Conservation (phyloP, 2,329 filamentous ascomycete species). For the Chaetomium sp. region DNA sequence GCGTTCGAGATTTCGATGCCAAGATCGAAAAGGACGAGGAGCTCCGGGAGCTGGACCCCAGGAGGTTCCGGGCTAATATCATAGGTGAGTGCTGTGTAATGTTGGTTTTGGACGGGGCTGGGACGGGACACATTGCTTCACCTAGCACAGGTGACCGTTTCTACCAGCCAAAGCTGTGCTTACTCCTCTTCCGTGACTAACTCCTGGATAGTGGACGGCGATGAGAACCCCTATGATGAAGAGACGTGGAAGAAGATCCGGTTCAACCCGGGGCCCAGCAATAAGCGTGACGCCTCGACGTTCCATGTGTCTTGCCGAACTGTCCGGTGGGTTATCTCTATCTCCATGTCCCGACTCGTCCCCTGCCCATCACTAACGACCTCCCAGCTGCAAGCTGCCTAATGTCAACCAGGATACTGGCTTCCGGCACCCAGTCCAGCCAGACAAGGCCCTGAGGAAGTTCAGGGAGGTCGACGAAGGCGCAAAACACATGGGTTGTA, state of each 20-base stretch:
- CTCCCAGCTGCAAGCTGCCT: constrained; percentile 63
- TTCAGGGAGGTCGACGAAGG: constrained; percentile 64
- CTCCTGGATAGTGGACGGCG: constrained; percentile 28
- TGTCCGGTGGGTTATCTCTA: constrained; percentile 51
- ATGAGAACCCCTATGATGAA: constrained; percentile 60
- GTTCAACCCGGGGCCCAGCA: constrained; percentile 52
- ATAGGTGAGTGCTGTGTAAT: constrained; percentile 51
- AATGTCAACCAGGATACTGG: constrained; percentile 68
- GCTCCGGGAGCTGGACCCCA: constrained; percentile 57
- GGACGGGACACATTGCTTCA: background rate
- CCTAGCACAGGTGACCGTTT: background rate
- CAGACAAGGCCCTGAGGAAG: constrained; percentile 60
- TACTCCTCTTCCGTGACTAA: constrained; percentile 18
- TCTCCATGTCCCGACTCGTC: background rate
- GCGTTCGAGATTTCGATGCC: constrained; percentile 61
- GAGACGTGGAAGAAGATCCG: constrained; percentile 67
- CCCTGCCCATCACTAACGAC: background rate
- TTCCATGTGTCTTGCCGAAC: constrained; percentile 67
- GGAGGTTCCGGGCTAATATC: constrained; percentile 72
- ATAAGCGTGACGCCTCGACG: constrained; percentile 46
- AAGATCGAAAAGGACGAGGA: constrained; percentile 55
- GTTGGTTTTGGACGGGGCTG: background rate
- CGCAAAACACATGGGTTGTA: constrained; percentile 56
- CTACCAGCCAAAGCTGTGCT: background rate
- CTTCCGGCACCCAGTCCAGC: constrained; percentile 56